Evolutionary conservation across 805 yeast genomes (phyloP).

Genomic region (Scheffersomyces ergatensis): DNA sequence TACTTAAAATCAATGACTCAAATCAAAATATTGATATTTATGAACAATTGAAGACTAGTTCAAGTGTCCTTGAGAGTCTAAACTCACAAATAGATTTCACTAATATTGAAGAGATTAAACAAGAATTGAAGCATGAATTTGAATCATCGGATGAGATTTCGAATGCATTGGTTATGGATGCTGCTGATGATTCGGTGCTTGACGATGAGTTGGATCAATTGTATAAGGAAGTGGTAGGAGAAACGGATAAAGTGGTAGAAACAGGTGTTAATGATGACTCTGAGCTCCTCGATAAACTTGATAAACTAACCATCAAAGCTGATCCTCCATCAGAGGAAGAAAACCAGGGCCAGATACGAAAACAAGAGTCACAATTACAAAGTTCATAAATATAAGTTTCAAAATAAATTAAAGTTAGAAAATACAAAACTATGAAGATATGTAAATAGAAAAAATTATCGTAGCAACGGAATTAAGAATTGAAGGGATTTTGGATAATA

Average conservation of each 20-base stretch:
- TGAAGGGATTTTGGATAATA: no score
- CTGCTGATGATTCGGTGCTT: conserved; percentile 21
- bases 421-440: background rate
- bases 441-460: background rate
- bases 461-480: background rate
- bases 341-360: conserved; percentile 1
- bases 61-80: conserved; percentile 22
- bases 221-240: conserved; percentile 12
- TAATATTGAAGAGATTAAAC: conserved; percentile 23
- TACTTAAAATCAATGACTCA: conserved; percentile 36
- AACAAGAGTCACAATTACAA: no score
- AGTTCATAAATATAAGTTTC: background rate
- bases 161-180: conserved; percentile 15
- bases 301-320: conserved; percentile 9
- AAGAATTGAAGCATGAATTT: conserved; percentile 29
- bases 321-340: conserved; percentile 1
- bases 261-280: background rate
- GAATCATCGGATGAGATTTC: conserved; percentile 23
- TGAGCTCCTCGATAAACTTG: conserved; percentile 4
- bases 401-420: background rate
- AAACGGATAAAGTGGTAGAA: background rate
- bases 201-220: conserved; percentile 27
- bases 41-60: conserved; percentile 23
- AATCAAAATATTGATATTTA: conserved; percentile 22
- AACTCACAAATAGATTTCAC: conserved; percentile 24